Base-by-base conservation (phyloP, 2,329 filamentous ascomycete species). In the Trichoderma citrinoviride region DNA sequence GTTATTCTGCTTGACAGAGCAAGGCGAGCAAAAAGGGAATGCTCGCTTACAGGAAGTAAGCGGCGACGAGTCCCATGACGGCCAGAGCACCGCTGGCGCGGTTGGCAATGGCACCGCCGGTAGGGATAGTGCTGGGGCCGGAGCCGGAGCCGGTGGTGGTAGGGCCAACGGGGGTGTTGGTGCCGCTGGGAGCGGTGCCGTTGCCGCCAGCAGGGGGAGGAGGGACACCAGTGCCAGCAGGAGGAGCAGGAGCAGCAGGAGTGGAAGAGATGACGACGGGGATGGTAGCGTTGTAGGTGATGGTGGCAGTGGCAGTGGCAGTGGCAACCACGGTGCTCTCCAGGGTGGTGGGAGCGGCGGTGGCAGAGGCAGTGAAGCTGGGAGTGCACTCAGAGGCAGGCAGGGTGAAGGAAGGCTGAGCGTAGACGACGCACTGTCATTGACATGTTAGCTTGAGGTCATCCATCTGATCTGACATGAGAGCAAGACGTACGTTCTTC, bases 361-460 rank as follows among this genome's bases (percentile, higher is more conserved):
- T 50, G 46, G 57, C 50, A 3, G 61, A 23, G n/a, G 67, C 60
- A 14, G 68, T 71, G 56, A 67, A 70, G 57, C 66, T 73, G 21
- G 77, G 75, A 10, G 71, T 74, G 73, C 78, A 80, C 27, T 73
- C 57, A 67, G 72, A 69, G 37, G 73, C 65, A 4, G 77, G 72
- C 8, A 81, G 76, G 27, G 76, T 78, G 69, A 77, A 79, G 53
- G 74, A 71, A 29, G 73, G 58, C 69, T 73, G 57, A 40, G 75
- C 77, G 67, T 83, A 80, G 53, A 82, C 79, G 43, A 82, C 73
- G 68, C 80, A 82, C 75, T 76, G 49, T 37, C 33, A 23, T 19
- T 8, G 46, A 10, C 21, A 43, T 55, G 66, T 68, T 62, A 64
- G 58, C 37, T 44, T 50, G 19, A 7, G 4, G 37, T 19, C 23